phyloP scores from a whole-genome alignment of 164 flowering plant genomes.

The Nelumbo lutea region DNA sequence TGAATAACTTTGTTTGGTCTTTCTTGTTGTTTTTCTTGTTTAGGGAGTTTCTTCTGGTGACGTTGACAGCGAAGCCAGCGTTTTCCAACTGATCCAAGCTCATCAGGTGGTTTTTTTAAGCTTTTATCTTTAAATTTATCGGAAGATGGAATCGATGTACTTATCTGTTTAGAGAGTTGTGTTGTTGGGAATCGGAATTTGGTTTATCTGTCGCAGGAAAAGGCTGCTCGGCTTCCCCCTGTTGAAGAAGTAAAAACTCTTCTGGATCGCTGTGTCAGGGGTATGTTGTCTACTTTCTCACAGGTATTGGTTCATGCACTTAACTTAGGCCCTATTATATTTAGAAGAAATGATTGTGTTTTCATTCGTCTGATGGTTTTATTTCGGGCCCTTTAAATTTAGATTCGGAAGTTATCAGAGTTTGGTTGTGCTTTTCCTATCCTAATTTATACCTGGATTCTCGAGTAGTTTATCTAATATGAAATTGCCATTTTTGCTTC shows the following conservation, averaged over 20 bases:
- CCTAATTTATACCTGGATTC: no score
- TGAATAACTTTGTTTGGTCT: neutral
- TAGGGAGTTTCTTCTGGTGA: constrained; percentile 35
- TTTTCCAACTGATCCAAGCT: constrained; percentile 45
- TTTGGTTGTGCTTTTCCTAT: no score
- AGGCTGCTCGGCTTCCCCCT: constrained; percentile 72
- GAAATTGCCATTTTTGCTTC: no score
- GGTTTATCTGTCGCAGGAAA: constrained; percentile 35
- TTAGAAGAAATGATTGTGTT: neutral
- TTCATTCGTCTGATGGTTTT: neutral
- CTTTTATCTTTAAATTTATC: neutral
- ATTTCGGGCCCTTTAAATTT: no score
- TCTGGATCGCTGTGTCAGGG: constrained; percentile 50
- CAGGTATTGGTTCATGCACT: constrained; percentile 31
- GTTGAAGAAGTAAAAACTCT: constrained; percentile 65
- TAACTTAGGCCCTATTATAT: neutral
- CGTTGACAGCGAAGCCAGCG: constrained; percentile 19
- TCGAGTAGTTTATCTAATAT: no score
- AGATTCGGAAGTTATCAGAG: no score
- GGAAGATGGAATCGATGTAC: neutral
- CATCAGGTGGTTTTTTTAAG: constrained; percentile 45
- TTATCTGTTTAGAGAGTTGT: neutral
- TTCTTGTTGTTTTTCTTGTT: neutral
- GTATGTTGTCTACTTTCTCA: constrained; percentile 78
- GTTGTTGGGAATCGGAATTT: neutral